These are phyloP conservation scores for Flueggea neowawraea DNA, from an alignment of 441 rosid species.

Conservation along the genomic window DNA sequence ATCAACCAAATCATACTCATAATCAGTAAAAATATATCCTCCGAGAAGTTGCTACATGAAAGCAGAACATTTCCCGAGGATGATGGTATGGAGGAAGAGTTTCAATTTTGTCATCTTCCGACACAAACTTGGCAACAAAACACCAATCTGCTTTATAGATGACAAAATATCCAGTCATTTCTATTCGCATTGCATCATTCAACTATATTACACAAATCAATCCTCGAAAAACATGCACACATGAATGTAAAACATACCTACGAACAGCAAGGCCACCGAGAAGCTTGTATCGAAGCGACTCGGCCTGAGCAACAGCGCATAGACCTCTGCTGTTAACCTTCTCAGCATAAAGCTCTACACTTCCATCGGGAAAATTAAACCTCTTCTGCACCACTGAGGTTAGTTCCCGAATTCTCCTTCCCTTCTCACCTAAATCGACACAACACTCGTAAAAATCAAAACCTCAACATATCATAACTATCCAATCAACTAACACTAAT, in stretches of 20 bases:
- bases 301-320: conserved; percentile 87
- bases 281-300: conserved; percentile 88
- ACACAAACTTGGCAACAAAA: conserved; percentile 40
- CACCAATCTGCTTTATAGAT: conserved; percentile 53
- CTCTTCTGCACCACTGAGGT: conserved; percentile 82
- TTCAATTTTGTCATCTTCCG: conserved; percentile 56
- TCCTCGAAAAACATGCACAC: too few relatives aligned
- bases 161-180: conserved; percentile 19
- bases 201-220: too few relatives aligned
- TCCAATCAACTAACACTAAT: too few relatives aligned
- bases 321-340: conserved; percentile 75
- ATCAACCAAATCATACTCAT: too few relatives aligned
- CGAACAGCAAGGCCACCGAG: conserved; percentile 93
- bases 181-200: too few relatives aligned
- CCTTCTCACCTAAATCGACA: conserved; percentile 61
- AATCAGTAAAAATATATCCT: conserved; percentile 15
- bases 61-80: conserved; percentile 22
- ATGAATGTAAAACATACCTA: conserved; percentile 31
- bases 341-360: conserved; percentile 81
- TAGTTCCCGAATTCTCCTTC: conserved; percentile 84
- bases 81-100: conserved; percentile 13
- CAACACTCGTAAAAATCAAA: background rate
- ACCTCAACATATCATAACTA: background rate
- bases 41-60: conserved; percentile 26
- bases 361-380: conserved; percentile 68